Percentiles rank a stretch among this genome's conserved stretches.
Conservation (phyloP, 768 basidiomycete species). For the Lentinula detonsa region DNA sequence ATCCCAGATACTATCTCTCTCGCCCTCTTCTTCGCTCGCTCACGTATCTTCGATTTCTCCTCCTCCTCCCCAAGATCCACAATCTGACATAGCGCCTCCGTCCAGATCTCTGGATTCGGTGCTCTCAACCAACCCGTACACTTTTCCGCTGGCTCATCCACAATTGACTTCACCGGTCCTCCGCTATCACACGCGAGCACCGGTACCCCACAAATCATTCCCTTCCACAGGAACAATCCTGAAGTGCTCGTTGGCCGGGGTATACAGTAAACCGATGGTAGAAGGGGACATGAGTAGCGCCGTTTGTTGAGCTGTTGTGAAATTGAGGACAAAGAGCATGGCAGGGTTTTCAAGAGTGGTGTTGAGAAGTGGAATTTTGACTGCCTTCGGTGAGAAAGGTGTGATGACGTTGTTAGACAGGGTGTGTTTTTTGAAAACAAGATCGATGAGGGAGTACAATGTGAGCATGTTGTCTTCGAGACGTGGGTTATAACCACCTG, state of each 20-base stretch:
- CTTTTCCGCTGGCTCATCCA: conserved; percentile 26
- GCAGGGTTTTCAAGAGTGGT: conserved; percentile 39
- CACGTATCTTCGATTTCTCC: conserved; percentile 37
- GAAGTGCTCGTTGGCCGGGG: conserved; percentile 93
- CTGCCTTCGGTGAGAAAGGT: conserved; percentile 30
- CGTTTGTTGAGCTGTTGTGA: conserved; percentile 77
- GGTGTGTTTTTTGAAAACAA: conserved; percentile 39
- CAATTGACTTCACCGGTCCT: conserved; percentile 86
- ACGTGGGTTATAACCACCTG: conserved; percentile 89
- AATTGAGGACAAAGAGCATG: conserved; percentile 88
- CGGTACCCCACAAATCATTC: conserved; percentile 87
- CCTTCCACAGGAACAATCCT: conserved; percentile 97
- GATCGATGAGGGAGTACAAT: conserved; percentile 55
- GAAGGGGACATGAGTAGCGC: conserved; percentile 64
- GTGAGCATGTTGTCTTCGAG: conserved; percentile 78
- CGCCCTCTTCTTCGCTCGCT: conserved; percentile 57
- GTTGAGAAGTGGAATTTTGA: conserved; percentile 34
- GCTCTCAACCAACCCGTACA: conserved; percentile 76
- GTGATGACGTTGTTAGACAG: conserved; percentile 57
- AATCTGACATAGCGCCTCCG: conserved; percentile 58
- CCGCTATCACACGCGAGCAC: conserved; percentile 84
- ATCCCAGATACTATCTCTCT: conserved; percentile 65
- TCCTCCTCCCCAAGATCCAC: conserved; percentile 36
- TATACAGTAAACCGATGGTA: conserved; percentile 81
- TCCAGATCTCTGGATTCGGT: conserved; percentile 66